phyloP scores from a whole-genome alignment of 2,329 filamentous ascomycete genomes.

The Colletotrichum brevisporum region DNA sequence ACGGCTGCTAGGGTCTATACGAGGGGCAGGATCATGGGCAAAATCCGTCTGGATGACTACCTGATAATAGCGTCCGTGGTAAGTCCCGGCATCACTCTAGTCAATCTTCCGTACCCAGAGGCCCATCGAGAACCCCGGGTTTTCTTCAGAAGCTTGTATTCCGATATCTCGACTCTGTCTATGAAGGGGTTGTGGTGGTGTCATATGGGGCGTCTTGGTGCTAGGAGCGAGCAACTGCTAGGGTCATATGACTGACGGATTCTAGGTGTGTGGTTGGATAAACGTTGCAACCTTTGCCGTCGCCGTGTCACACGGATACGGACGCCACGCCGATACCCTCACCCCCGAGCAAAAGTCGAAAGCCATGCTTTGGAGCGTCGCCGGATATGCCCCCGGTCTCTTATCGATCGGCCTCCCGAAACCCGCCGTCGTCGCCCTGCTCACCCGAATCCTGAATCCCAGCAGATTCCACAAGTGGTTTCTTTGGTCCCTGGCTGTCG shows the following conservation, averaged over 20 bases:
- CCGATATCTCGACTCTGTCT: neutral
- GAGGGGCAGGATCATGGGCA: slow-evolving; percentile 47
- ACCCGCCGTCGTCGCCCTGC: slow-evolving; percentile 56
- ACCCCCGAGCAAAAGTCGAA: slow-evolving; percentile 46
- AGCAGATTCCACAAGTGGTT: slow-evolving; percentile 50
- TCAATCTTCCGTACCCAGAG: too few relatives aligned
- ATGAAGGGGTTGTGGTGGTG: too few relatives aligned
- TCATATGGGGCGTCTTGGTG: too few relatives aligned
- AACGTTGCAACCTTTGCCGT: slow-evolving; percentile 52
- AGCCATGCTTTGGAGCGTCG: slow-evolving; percentile 52
- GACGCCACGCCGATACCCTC: slow-evolving; percentile 54
- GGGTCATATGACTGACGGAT: neutral
- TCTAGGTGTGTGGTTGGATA: slow-evolving; percentile 46
- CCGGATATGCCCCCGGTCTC: slow-evolving; percentile 54
- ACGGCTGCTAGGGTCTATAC: slow-evolving; percentile 49
- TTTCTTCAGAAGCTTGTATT: neutral
- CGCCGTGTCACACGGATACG: slow-evolving; percentile 55
- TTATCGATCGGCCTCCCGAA: slow-evolving; percentile 58
- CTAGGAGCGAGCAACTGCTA: too few relatives aligned
- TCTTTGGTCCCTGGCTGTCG: slow-evolving; percentile 53
- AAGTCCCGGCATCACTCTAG: slow-evolving; percentile 19
- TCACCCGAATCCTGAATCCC: slow-evolving; percentile 56
- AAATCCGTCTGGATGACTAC: slow-evolving; percentile 53
- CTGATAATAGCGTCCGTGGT: slow-evolving; percentile 53
- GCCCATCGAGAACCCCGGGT: neutral